phyloP scores from a whole-genome alignment of 495 filamentous ascomycete species.

The Pyronema domesticum region DNA sequence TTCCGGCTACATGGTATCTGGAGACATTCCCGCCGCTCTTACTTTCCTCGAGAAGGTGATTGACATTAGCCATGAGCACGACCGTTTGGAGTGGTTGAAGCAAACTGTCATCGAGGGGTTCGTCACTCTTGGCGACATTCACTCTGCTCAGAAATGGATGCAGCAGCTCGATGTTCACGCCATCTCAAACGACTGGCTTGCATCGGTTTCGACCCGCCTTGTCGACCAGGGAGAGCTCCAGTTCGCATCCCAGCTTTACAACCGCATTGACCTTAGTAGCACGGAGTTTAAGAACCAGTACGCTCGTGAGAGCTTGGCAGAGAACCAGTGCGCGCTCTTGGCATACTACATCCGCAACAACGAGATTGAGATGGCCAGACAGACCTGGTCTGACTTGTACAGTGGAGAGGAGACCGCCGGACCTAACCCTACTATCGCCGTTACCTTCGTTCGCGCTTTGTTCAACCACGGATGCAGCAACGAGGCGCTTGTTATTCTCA shows the following conservation, averaged over 20 bases:
- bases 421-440: conserved; percentile 37
- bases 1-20: conserved; percentile 65
- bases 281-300: conserved; percentile 39
- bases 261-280: neutral
- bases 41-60: conserved; percentile 70
- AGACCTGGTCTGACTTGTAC: conserved; percentile 25
- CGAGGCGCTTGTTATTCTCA: conserved; percentile 64
- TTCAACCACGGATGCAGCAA: conserved; percentile 61
- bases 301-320: conserved; percentile 34
- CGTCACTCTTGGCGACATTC: conserved; percentile 32
- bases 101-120: conserved; percentile 58
- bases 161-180: neutral
- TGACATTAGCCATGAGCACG: conserved; percentile 36
- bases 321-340: conserved; percentile 62
- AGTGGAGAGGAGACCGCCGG: conserved; percentile 58
- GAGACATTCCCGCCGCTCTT: conserved; percentile 55
- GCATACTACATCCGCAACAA: conserved; percentile 68
- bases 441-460: conserved; percentile 62
- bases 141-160: conserved; percentile 17
- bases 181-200: conserved; percentile 3
- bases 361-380: conserved; percentile 52
- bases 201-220: conserved; percentile 33
- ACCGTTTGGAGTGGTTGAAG: conserved; percentile 39
- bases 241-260: conserved; percentile 33
- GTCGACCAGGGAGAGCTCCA: conserved; percentile 61